Evolutionary conservation across 805 yeast species (phyloP), one percentile per base, ranked within the genome.

Genomic region (Cyberlindnera maritima): DNA sequence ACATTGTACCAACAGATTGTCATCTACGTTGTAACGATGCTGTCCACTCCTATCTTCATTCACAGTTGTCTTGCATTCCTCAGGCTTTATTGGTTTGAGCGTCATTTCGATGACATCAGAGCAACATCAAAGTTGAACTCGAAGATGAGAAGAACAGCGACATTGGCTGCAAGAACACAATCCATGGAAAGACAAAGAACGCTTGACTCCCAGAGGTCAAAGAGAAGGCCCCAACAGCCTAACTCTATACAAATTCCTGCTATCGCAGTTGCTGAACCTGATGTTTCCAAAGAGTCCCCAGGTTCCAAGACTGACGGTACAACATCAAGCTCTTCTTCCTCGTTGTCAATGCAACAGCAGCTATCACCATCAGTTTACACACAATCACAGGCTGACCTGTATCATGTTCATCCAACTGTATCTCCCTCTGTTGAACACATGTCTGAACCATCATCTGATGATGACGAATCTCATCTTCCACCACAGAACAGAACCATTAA

Each of bases 41-140:
- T 89, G 18, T 78, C 95, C 4, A 90, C 96, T 0, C 98, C 98
- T 1, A 87, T 94, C 18, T 84, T 85, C 61, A 88, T 95, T 44
- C 96, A 94, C 63, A 80, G 96, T 0, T 75, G 79, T 1, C 69
- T 94, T 31, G 82, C 89, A 9, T 80, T 88, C 52, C 70, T 91
- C 10, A 76, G 99, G 42, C 70, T 94, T 39, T 88, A 87, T 63
- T 87, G 96, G 88, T 94, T 88, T 66, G 96, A 90, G 63, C 78
- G 88, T 54, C 77, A 84, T 56, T 89, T 94, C 65, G 92, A 88
- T 61, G 80, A 84, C 55, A 91, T 94, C 63, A 84, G 84, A 51
- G 79, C 74, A 49, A 75, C 76, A 44, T 88, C 97, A n/a, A 87
- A 85, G 59, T 62, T 79, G 49, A 86, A 91, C 62, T 85, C 82